phyloP scores from a whole-genome alignment of 1,284 basidiomycete genomes.

The Ceratobasidium sp. region DNA sequence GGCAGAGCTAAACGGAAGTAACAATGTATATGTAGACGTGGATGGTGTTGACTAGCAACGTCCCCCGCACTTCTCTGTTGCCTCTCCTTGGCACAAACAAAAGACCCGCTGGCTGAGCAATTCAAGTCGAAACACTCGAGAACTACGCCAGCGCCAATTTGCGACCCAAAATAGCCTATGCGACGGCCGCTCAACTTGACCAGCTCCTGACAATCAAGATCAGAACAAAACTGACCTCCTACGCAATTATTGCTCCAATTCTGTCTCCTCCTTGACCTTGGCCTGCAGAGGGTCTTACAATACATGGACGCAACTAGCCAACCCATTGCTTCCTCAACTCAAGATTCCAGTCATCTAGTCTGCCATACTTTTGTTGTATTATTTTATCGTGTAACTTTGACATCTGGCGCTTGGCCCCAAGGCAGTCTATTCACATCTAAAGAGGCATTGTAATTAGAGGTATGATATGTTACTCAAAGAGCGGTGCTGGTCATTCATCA shows the following conservation, averaged over 20 bases:
- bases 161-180: not conserved
- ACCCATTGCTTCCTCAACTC: slow-evolving; percentile 16
- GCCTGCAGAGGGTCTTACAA: not conserved
- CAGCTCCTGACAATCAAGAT: slow-evolving; percentile 21
- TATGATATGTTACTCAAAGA: too few relatives aligned
- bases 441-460: too few relatives aligned
- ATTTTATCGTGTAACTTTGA: slow-evolving; percentile 26
- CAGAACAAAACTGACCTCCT: not conserved
- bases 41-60: not conserved
- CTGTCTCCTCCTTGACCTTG: not conserved
- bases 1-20: slow-evolving; percentile 54
- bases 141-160: not conserved
- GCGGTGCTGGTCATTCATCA: too few relatives aligned
- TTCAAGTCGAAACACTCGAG: slow-evolving; percentile 1
- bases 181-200: slow-evolving; percentile 4
- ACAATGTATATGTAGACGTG: not conserved
- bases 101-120: slow-evolving; percentile 26
- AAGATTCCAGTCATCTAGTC: slow-evolving; percentile 61
- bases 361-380: slow-evolving; percentile 53
- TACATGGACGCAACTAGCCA: not conserved
- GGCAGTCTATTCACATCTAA: too few relatives aligned
- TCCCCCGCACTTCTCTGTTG: not conserved
- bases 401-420: too few relatives aligned
- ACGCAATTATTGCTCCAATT: not conserved
- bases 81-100: slow-evolving; percentile 28